A percentile compares a stretch with the other conserved stretches of the same genome.
These are phyloP conservation scores for Coelastrella sp. DNA, from an alignment of 139 green algal species.

Conservation along the genomic window DNA sequence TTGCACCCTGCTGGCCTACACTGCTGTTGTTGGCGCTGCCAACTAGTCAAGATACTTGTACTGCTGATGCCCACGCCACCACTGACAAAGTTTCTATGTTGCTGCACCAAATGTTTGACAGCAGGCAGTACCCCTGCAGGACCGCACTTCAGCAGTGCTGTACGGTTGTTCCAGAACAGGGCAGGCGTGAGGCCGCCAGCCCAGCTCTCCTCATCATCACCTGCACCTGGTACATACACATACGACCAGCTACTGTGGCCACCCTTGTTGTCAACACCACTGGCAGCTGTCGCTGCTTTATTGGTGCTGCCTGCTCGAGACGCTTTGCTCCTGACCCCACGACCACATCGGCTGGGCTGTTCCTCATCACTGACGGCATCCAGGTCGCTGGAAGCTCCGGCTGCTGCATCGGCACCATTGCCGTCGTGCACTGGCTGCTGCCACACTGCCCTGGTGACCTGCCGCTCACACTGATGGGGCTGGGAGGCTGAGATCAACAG, in stretches of 20 bases:
- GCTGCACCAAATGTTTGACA: conserved; percentile 62
- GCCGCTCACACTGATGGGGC: conserved; percentile 58
- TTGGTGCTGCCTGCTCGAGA: not conserved
- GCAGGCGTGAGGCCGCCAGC: conserved; percentile 80
- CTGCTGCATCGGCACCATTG: not conserved
- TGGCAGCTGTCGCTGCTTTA: not conserved
- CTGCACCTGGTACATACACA: conserved; percentile 76
- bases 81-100: not conserved
- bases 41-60: not conserved
- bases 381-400: not conserved
- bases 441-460: not conserved
- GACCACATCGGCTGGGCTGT: not conserved
- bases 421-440: not conserved
- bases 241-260: conserved; percentile 42
- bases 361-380: conserved; percentile 33
- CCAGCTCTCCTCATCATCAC: conserved; percentile 98
- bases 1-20: not conserved
- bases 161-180: conserved; percentile 75
- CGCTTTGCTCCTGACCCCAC: not conserved
- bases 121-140: conserved; percentile 51
- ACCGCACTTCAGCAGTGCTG: conserved; percentile 68
- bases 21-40: not conserved
- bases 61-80: not conserved
- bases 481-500: conserved; percentile 91
- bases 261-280: not conserved